These are phyloP conservation scores for Setomelanomma holmii DNA, from an alignment of 2,329 filamentous ascomycete species.

Conservation along the genomic window DNA sequence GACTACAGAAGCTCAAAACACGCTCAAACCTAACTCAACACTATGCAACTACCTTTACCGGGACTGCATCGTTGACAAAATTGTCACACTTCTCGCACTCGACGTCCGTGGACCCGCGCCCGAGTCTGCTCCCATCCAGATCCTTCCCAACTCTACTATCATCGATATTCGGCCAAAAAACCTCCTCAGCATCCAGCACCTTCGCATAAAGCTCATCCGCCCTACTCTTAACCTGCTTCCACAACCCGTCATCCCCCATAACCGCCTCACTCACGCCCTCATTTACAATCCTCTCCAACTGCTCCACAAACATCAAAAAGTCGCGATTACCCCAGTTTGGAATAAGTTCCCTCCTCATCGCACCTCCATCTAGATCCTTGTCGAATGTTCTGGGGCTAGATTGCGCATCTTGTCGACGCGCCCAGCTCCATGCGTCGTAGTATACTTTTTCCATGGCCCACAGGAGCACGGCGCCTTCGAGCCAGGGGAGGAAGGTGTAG, in stretches of 20 bases:
- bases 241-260: constrained; percentile 22
- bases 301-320: constrained; percentile 66
- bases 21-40: too few species aligned
- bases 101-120: not conserved
- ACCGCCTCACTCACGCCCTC: constrained; percentile 40
- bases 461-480: constrained; percentile 41
- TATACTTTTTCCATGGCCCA: constrained; percentile 47
- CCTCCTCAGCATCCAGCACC: constrained; percentile 42
- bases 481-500: constrained; percentile 36
- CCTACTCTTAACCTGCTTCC: constrained; percentile 28
- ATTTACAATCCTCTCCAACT: constrained; percentile 64
- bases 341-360: constrained; percentile 69
- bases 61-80: not conserved
- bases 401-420: constrained; percentile 30
- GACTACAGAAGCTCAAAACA: too few species aligned
- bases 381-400: constrained; percentile 24
- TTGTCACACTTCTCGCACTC: constrained; percentile 2
- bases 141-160: not conserved
- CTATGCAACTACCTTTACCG: not conserved
- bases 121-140: constrained; percentile 11
- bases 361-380: constrained; percentile 70
- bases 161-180: constrained; percentile 40
- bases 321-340: constrained; percentile 71
- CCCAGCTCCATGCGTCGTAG: constrained; percentile 45
- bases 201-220: constrained; percentile 33